These are phyloP conservation scores for Cryptosporidium meleagridis DNA, from an alignment of 169 alveolate species.

Conservation along the genomic window DNA sequence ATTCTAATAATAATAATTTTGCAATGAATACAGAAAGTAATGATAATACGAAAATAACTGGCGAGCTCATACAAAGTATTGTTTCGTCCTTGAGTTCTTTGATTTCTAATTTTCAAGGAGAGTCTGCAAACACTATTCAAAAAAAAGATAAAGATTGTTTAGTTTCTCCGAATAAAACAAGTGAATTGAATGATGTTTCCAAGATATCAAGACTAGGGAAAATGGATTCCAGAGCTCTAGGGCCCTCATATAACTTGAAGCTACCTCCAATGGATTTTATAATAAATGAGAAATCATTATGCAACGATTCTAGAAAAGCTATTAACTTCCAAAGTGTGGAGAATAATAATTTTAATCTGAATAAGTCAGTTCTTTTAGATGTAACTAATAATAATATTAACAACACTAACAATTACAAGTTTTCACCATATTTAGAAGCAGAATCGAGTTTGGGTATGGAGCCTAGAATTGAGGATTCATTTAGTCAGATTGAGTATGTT, in stretches of 20 bases:
- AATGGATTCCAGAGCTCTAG: neutral
- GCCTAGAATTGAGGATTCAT: neutral
- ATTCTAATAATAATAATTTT: neutral
- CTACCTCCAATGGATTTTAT: slow-evolving; percentile 71
- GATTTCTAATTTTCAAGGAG: slow-evolving; percentile 8
- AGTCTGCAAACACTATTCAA: neutral
- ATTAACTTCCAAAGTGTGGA: neutral
- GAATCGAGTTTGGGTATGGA: neutral
- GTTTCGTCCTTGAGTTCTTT: neutral
- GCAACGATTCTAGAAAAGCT: neutral
- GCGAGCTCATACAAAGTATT: neutral
- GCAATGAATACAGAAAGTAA: neutral
- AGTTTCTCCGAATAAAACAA: neutral
- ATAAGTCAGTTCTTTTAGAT: neutral
- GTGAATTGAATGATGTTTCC: neutral
- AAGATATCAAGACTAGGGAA: neutral
- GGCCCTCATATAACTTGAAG: slow-evolving; percentile 6
- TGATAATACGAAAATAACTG: slow-evolving; percentile 1
- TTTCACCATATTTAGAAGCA: neutral
- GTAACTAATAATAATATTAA: neutral
- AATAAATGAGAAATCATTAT: slow-evolving; percentile 1
- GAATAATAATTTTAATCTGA: neutral
- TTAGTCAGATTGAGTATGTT: neutral
- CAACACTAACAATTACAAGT: neutral
- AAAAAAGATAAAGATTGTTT: neutral